Base-by-base conservation (phyloP, 192 early-diverging fungal genomes). In the Gaertneriomyces sp. region DNA sequence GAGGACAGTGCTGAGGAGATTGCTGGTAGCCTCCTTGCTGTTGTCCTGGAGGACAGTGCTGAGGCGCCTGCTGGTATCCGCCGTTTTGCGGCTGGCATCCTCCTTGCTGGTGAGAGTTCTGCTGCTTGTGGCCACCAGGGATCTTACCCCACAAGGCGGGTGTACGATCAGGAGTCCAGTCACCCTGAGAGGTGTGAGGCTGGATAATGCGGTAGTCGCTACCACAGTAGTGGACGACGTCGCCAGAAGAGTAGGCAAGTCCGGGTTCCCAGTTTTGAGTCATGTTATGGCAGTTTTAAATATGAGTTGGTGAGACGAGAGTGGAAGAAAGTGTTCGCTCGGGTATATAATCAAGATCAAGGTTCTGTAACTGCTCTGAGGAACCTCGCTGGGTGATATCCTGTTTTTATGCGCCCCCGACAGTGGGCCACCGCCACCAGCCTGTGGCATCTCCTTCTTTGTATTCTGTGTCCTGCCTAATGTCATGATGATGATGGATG, bases 251-350 rank as follows among this genome's bases (percentile, higher is more conserved):
- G 69, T 70, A 70, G 14, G 44, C 51, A n/a, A 4, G 6, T 16
- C 53, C 61, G 4, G 69, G 69, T 63, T 70, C 51, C 69, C 69
- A 70, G 52, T 12, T n/a, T 33, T 63, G 60, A 43, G 55, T 63
- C 61, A 63, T 70, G 44, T 20, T 61, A 33, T 33, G 25, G 25
- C 2, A 33, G 25, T 33, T 33, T 33, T 33, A 33, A 33, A 33
- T 33, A 33, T 33, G 2, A 33, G 25, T 33, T 33, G 25, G 25
- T 33, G 25, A 33, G 2, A 33, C 25, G 25, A 33, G 2, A 33
- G 25, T 33, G 25, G 25, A 33, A 33, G 25, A 33, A 33, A 2
- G n/a, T n/a, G n/a, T n/a, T n/a, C n/a, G 25, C 25, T 33, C 25
- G 25, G 25, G 25, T 33, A 33, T 33, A 33, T 33, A 33, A 33